A percentile compares a stretch with the other conserved stretches of the same genome.
Conservation (phyloP, 768 basidiomycete species). For the Brasilioporus rufonigricans region DNA sequence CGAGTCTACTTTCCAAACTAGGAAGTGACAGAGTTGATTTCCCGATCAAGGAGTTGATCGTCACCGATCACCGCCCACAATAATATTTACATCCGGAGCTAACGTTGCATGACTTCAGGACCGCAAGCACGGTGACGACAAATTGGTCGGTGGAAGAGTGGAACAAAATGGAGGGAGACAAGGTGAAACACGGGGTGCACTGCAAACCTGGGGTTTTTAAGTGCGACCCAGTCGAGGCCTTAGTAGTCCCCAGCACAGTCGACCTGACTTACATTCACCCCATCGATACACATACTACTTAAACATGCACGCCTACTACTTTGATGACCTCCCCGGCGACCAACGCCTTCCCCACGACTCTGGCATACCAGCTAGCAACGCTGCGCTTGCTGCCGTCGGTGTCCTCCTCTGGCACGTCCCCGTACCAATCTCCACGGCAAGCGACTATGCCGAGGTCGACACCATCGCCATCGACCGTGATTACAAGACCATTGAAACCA, state of each 20-base stretch:
- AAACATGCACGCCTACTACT: constrained; percentile 72
- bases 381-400: constrained; percentile 53
- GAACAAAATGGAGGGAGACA: background rate
- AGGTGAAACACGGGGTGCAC: background rate
- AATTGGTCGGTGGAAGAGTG: no score
- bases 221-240: background rate
- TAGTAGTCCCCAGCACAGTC: background rate
- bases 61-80: background rate
- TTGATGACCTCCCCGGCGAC: constrained; percentile 73
- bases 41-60: background rate
- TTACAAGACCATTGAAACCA: constrained; percentile 83
- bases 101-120: background rate
- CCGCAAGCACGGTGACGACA: background rate
- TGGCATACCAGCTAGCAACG: constrained; percentile 48
- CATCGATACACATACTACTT: background rate
- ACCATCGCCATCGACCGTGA: constrained; percentile 61
- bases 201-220: background rate
- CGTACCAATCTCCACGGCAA: constrained; percentile 39
- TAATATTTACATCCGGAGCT: background rate
- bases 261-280: background rate
- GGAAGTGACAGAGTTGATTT: background rate
- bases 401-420: constrained; percentile 70
- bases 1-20: background rate
- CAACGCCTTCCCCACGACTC: constrained; percentile 81
- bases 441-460: constrained; percentile 52